Conservation (phyloP, 192 early-diverging fungal genomes). For the Chytriomyces sp. region DNA sequence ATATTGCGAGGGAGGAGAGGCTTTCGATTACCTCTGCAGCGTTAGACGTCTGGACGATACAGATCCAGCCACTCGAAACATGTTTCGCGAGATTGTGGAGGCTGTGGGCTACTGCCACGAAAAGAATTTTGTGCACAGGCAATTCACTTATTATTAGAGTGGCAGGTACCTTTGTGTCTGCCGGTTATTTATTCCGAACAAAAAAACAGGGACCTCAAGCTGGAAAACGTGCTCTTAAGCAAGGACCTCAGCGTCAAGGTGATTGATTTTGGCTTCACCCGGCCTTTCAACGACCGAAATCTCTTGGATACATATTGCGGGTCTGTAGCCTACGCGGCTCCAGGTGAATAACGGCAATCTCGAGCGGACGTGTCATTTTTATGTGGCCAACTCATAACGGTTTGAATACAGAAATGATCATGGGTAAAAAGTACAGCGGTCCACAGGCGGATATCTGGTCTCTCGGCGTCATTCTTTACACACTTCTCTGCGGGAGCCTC, state of each 20-base stretch:
- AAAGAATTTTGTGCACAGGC: slow-evolving; percentile 55
- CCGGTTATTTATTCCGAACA: background rate
- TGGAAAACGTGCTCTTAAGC: slow-evolving; percentile 91
- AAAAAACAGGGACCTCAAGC: slow-evolving; percentile 79
- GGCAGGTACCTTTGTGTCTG: background rate
- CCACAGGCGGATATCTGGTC: slow-evolving; percentile 61
- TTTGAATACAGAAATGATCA: slow-evolving; percentile 64
- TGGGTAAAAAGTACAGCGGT: slow-evolving; percentile 76
- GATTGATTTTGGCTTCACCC: slow-evolving; percentile 87
- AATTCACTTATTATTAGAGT: background rate
- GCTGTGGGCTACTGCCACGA: slow-evolving; percentile 58
- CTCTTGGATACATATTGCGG: slow-evolving; percentile 61
- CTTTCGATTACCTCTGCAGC: slow-evolving; percentile 82
- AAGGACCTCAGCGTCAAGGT: slow-evolving; percentile 89
- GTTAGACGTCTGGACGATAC: slow-evolving; percentile 61
- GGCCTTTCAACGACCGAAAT: slow-evolving; percentile 31
- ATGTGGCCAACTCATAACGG: slow-evolving; percentile 2
- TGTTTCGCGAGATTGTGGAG: slow-evolving; percentile 52
- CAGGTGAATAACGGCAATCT: too few relatives aligned
- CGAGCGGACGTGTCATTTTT: too few relatives aligned
- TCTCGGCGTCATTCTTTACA: slow-evolving; percentile 59
- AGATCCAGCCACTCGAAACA: slow-evolving; percentile 26
- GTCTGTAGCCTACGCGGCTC: slow-evolving; percentile 75
- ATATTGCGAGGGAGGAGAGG: slow-evolving; percentile 73
- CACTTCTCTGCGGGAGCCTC: slow-evolving; percentile 48